Base-by-base conservation (phyloP, 2,329 filamentous ascomycete species). In the Sordariomycetes sp. region DNA sequence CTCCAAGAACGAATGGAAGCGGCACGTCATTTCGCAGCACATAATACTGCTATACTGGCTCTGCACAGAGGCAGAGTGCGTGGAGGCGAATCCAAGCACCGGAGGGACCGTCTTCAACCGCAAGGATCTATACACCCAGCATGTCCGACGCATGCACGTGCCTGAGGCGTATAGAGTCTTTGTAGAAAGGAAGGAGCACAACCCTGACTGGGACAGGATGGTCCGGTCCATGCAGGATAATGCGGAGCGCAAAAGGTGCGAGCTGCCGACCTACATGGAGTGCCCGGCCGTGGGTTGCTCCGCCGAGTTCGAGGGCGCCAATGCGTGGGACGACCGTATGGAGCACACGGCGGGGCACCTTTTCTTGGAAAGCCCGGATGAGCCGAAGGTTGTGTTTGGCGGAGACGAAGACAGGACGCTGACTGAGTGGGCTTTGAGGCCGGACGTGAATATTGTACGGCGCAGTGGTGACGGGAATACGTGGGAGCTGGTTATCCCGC, bases 1-100 rank as follows among this genome's bases (percentile, higher is more conserved):
- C 2, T 86, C 80, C 64, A 96, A 96, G 74, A 96, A 96, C 68
- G 92, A 97, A 70, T 97, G 93, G 93, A 97, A 97, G 71, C 84
- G 93, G 0, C 93, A 97, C 68, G 83, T 94, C 65, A 75, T 78
- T 35, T 88, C 87, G 0, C 88, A 96, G 67, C 93, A 97, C 67
- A 76, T 96, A 24, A 81, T 86, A 58, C 76, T 89, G 2, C 75
- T 80, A 51, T 88, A 85, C 71, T 97, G 86, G 82, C 77, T 87
- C 59, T 97, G 92, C 73, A 80, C 85, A 62, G 75, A 87, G 34
- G 87, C 83, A 61, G 66, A 70, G 7, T 87, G 83, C 68, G 66
- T 72, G 28, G 64, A 67, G 11, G 67, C 66, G 28, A 68, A 65
- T 52, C 64, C 59, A 46, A 61, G 59, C 3, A 50, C 61, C 3